phyloP scores from a whole-genome alignment of 2,329 filamentous ascomycete genomes.

The Trichophyton benhamiae region DNA sequence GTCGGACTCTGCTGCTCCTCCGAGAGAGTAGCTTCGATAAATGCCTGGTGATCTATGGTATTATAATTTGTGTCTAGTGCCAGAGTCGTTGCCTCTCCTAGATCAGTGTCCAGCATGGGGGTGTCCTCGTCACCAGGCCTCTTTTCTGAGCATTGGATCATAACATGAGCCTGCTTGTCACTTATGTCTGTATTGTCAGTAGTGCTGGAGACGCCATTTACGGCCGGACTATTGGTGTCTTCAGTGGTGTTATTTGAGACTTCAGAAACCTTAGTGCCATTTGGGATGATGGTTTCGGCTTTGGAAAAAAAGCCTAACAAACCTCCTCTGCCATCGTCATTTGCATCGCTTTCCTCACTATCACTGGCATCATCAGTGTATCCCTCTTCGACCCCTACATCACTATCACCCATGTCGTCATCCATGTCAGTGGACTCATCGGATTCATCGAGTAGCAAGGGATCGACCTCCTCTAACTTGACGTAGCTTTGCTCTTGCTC shows the following conservation, averaged over 20 bases:
- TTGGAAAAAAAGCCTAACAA: constrained; percentile 38
- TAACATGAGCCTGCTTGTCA: constrained; percentile 26
- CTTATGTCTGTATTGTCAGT: constrained; percentile 22
- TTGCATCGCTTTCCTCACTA: constrained; percentile 33
- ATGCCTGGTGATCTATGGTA: not conserved
- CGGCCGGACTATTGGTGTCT: constrained; percentile 17
- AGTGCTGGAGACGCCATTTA: constrained; percentile 11
- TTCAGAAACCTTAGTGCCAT: constrained; percentile 21
- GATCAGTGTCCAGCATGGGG: not conserved
- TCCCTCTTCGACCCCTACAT: constrained; percentile 26
- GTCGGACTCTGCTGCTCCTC: not conserved
- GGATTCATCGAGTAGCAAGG: constrained; percentile 34
- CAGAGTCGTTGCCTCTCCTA: not conserved
- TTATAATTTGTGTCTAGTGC: not conserved
- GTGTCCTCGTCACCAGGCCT: not conserved
- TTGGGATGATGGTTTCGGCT: constrained; percentile 22
- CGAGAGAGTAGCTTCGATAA: not conserved
- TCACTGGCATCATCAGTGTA: constrained; percentile 38
- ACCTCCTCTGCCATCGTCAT: constrained; percentile 36
- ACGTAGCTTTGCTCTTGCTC: not conserved
- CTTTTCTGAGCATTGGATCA: constrained; percentile 16
- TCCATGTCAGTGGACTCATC: constrained; percentile 39
- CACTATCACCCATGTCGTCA: constrained; percentile 37
- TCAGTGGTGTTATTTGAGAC: constrained; percentile 28
- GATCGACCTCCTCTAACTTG: constrained; percentile 33